A percentile compares a stretch with the other conserved stretches of the same genome.
Conservation (phyloP, 495 filamentous ascomycete genomes). For the Massariosphaeria phaeospora region DNA sequence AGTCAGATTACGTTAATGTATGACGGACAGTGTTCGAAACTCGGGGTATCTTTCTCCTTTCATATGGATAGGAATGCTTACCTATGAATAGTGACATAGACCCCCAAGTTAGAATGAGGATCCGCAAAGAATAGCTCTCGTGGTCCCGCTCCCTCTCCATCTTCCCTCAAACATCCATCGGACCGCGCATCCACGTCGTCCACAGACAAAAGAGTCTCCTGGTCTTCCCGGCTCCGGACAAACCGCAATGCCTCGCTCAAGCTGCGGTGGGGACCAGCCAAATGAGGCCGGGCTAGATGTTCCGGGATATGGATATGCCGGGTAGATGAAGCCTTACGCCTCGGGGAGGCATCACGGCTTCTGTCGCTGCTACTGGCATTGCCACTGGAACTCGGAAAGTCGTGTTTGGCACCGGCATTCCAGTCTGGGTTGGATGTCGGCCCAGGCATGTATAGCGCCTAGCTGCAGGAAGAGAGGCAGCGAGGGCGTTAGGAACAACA, state of each 20-base stretch:
- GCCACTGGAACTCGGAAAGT: not conserved
- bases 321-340: not conserved
- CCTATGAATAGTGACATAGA: conserved; percentile 41
- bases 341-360: not conserved
- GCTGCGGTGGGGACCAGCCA: conserved; percentile 27
- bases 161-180: conserved; percentile 35
- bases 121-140: conserved; percentile 32
- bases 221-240: conserved; percentile 38
- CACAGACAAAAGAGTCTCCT: conserved; percentile 38
- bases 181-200: conserved; percentile 38
- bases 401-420: not conserved
- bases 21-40: too few species aligned
- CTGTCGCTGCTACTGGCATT: conserved; percentile 1
- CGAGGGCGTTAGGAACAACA: too few species aligned
- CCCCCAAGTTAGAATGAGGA: conserved; percentile 34
- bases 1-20: too few species aligned
- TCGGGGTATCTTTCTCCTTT: too few species aligned
- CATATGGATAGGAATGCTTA: too few species aligned
- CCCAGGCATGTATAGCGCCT: not conserved
- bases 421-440: conserved; percentile 9
- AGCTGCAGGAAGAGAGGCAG: too few species aligned
- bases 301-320: conserved; percentile 20
- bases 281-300: conserved; percentile 24
- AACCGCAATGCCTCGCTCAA: conserved; percentile 38
- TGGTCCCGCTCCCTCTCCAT: conserved; percentile 4